Percentiles rank a stretch among this genome's conserved stretches.
These are phyloP conservation scores for Podospora pseudoanserina DNA, from an alignment of 495 filamentous ascomycete genomes.

Conservation along the genomic window DNA sequence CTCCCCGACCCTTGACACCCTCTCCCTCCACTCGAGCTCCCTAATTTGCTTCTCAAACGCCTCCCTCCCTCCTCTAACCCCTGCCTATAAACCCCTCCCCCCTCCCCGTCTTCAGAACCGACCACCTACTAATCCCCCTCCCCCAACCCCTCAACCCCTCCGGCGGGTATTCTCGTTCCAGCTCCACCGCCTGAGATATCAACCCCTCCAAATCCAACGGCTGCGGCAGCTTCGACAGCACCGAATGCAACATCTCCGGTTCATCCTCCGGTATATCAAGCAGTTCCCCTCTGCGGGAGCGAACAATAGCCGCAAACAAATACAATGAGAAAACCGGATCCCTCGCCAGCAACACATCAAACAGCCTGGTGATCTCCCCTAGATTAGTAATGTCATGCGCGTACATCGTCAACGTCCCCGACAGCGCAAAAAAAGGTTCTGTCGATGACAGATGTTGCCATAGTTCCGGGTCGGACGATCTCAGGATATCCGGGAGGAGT, in stretches of 20 bases:
- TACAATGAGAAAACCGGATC: slow-evolving; percentile 86
- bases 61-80: slow-evolving; percentile 17
- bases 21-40: slow-evolving; percentile 62
- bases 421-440: slow-evolving; percentile 87
- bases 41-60: slow-evolving; percentile 66
- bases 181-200: slow-evolving; percentile 57
- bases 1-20: slow-evolving; percentile 48
- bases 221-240: slow-evolving; percentile 80
- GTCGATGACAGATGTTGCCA: slow-evolving; percentile 68
- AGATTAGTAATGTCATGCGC: slow-evolving; percentile 93
- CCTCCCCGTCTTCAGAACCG: slow-evolving; percentile 74
- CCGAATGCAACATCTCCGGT: slow-evolving; percentile 88
- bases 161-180: slow-evolving; percentile 62
- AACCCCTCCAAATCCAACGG: slow-evolving; percentile 79
- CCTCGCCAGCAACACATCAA: slow-evolving; percentile 82
- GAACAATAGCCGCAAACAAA: slow-evolving; percentile 83
- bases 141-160: slow-evolving; percentile 70
- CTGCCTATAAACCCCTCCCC: not conserved
- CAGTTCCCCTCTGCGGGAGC: slow-evolving; percentile 73
- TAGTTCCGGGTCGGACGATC: slow-evolving; percentile 62
- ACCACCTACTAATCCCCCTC: slow-evolving; percentile 58
- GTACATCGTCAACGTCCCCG: slow-evolving; percentile 89
- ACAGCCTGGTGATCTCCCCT: slow-evolving; percentile 79
- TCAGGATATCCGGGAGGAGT: slow-evolving; percentile 77
- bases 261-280: slow-evolving; percentile 79